These are phyloP conservation scores for Pythium inflatum DNA, from an alignment of 352 stramenopile species.

Conservation along the genomic window DNA sequence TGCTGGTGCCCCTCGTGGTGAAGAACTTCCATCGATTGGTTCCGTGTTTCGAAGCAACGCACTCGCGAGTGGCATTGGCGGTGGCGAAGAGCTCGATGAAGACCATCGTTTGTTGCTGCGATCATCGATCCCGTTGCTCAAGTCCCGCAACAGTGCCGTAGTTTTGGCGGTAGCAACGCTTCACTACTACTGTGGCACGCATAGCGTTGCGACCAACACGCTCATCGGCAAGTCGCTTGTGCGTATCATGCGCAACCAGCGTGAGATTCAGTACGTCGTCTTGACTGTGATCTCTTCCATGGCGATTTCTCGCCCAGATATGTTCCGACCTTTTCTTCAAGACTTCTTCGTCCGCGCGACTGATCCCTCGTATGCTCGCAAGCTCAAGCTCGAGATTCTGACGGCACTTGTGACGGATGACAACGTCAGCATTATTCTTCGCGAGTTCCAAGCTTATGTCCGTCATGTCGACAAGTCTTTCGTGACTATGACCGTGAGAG, in stretches of 20 bases:
- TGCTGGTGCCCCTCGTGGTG: constrained; percentile 27
- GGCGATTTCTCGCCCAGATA: constrained; percentile 92
- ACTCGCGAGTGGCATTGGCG: constrained; percentile 66
- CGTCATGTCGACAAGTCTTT: constrained; percentile 95
- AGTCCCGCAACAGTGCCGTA: constrained; percentile 96
- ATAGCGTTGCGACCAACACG: constrained; percentile 83
- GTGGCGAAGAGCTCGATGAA: constrained; percentile 90
- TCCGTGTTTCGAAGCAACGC: constrained; percentile 77
- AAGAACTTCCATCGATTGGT: constrained; percentile 67
- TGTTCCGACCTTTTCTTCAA: constrained; percentile 96
- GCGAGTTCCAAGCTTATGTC: constrained; percentile 97
- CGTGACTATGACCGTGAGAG: constrained; percentile 92
- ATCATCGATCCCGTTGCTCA: constrained; percentile 95
- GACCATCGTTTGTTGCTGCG: constrained; percentile 96
- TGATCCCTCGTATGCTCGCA: constrained; percentile 94
- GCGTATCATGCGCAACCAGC: constrained; percentile 95
- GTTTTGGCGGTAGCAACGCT: constrained; percentile 96
- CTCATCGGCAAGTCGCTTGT: constrained; percentile 97
- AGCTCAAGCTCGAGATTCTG: constrained; percentile 98
- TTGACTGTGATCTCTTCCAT: constrained; percentile 96
- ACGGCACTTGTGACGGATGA: constrained; percentile 91
- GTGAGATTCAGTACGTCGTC: constrained; percentile 98
- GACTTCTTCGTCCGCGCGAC: constrained; percentile 97
- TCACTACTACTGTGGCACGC: constrained; percentile 97
- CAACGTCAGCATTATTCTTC: constrained; percentile 93